Percentiles rank a stretch among this genome's conserved stretches.
Conservation (phyloP, 1,284 basidiomycete genomes). For the Agroathelia rolfsii region DNA sequence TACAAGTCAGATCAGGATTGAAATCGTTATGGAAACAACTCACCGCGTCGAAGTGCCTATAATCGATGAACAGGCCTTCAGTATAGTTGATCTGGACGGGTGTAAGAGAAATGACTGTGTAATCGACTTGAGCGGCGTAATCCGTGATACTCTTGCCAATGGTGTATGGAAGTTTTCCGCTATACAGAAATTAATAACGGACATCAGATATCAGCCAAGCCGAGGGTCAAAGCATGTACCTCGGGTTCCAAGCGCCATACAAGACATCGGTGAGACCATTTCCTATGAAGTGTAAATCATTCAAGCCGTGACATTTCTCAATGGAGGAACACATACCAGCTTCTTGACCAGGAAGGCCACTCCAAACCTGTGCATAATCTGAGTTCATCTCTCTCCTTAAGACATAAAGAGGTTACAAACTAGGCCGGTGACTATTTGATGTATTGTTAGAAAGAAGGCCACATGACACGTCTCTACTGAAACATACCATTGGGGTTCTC, state of each 20-base stretch:
- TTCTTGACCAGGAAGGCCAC: constrained; percentile 65
- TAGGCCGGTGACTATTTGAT: constrained; percentile 35
- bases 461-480: too few relatives aligned
- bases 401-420: constrained; percentile 19
- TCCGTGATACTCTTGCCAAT: constrained; percentile 50
- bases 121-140: constrained; percentile 39
- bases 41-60: constrained; percentile 49
- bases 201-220: constrained; percentile 13
- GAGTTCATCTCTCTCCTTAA: not conserved
- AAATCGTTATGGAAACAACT: not conserved
- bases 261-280: constrained; percentile 54
- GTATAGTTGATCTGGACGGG: constrained; percentile 34
- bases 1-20: constrained; percentile 23
- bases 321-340: constrained; percentile 39
- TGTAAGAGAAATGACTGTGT: constrained; percentile 19
- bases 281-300: constrained; percentile 33
- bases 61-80: constrained; percentile 58
- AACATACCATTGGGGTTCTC: constrained; percentile 45
- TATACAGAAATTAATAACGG: constrained; percentile 12
- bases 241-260: constrained; percentile 58
- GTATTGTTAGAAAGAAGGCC: too few relatives aligned
- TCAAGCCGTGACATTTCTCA: constrained; percentile 11
- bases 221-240: constrained; percentile 33
- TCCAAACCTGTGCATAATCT: constrained; percentile 30
- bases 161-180: constrained; percentile 49